phyloP scores from a whole-genome alignment of 352 stramenopile genomes.

The Phytophthora sp. region DNA sequence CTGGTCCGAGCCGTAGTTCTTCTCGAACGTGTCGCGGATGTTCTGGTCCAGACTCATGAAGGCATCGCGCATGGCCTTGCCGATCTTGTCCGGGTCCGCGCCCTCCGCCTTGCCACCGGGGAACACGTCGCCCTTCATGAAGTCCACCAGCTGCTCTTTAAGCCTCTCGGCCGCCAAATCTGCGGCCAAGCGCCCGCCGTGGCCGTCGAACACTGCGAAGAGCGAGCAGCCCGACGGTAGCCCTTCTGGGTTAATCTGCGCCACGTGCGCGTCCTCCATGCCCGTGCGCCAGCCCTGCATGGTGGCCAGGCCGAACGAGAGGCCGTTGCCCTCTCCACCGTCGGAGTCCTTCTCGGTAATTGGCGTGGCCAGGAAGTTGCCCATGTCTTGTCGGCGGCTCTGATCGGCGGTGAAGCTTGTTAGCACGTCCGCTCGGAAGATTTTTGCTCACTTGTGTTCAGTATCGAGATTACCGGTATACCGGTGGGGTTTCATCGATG shows the following conservation, averaged over 20 bases:
- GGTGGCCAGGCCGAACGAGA: slow-evolving; percentile 67
- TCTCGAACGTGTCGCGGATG: slow-evolving; percentile 59
- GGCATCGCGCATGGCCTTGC: slow-evolving; percentile 59
- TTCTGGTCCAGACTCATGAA: slow-evolving; percentile 72
- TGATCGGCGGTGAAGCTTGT: slow-evolving; percentile 1
- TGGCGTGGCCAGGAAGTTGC: slow-evolving; percentile 80
- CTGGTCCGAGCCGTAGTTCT: slow-evolving; percentile 61
- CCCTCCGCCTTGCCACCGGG: slow-evolving; percentile 33
- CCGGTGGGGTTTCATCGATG: neutral
- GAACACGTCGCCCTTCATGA: slow-evolving; percentile 51
- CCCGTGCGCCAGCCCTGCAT: slow-evolving; percentile 87
- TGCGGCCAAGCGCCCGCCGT: slow-evolving; percentile 66
- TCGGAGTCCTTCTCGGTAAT: slow-evolving; percentile 83
- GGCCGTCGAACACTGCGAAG: slow-evolving; percentile 85
- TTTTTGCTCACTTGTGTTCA: slow-evolving; percentile 19
- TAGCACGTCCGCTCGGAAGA: slow-evolving; percentile 19
- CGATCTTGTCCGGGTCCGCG: slow-evolving; percentile 59
- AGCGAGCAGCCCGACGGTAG: slow-evolving; percentile 60
- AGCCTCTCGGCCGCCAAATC: slow-evolving; percentile 56
- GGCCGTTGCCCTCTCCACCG: slow-evolving; percentile 51
- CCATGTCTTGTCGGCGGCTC: slow-evolving; percentile 67
- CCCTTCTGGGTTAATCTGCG: slow-evolving; percentile 48
- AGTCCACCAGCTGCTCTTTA: slow-evolving; percentile 41
- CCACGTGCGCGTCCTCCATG: slow-evolving; percentile 86
- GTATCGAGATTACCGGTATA: slow-evolving; percentile 6